Conservation (phyloP, 148 eudicot species). For the Diospyros lotus region DNA sequence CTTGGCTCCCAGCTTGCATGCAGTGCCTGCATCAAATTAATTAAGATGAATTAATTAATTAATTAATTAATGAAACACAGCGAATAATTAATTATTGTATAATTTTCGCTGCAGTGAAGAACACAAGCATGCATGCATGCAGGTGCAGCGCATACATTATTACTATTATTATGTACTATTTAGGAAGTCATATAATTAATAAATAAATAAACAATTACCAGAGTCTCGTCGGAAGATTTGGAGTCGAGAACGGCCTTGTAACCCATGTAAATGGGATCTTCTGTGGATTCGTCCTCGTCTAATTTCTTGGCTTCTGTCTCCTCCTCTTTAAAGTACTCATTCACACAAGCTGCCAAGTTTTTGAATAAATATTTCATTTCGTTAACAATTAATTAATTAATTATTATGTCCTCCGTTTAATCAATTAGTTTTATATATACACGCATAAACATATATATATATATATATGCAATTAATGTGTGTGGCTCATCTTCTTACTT, state of each 20-base stretch:
- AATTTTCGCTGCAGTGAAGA: too few relatives aligned
- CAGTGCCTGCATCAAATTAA: constrained; percentile 42
- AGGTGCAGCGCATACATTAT: too few relatives aligned
- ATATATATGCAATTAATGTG: too few relatives aligned
- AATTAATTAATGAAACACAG: too few relatives aligned
- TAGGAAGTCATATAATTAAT: too few relatives aligned
- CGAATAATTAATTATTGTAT: too few relatives aligned
- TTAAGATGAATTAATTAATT: too few relatives aligned
- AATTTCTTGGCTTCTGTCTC: constrained; percentile 16
- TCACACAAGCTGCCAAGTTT: constrained; percentile 65
- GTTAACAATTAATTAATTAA: neutral
- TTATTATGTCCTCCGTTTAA: neutral
- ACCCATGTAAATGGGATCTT: constrained; percentile 65
- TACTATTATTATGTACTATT: too few relatives aligned
- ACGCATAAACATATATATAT: too few relatives aligned
- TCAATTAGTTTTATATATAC: neutral
- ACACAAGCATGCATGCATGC: too few relatives aligned
- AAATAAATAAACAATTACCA: constrained; percentile 30
- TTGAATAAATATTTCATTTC: too few relatives aligned
- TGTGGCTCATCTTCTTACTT: too few relatives aligned
- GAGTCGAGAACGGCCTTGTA: constrained; percentile 75
- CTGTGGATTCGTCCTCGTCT: constrained; percentile 30
- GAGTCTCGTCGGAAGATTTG: constrained; percentile 61
- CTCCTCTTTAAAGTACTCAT: constrained; percentile 58
- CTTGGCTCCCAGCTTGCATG: constrained; percentile 99